phyloP scores from a whole-genome alignment of 345 rosid species.

The Aquilaria yunnanensis region DNA sequence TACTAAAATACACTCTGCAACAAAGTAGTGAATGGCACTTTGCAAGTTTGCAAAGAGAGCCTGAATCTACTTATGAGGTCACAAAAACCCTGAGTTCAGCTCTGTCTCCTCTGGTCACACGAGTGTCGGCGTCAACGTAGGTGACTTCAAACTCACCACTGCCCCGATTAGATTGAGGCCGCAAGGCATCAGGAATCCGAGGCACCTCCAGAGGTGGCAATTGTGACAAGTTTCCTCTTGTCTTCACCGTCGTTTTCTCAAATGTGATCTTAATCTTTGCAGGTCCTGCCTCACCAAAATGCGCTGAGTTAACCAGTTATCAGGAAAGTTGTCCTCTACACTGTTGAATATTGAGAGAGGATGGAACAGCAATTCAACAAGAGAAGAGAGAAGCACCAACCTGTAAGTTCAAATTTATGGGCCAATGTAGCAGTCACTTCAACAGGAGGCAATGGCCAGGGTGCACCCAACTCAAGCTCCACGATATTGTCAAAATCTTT shows the following conservation, averaged over 20 bases:
- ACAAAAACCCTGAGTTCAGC: constrained; percentile 82
- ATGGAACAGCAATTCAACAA: not conserved
- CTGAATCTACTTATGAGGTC: constrained; percentile 25
- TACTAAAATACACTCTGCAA: not conserved
- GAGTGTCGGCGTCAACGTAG: constrained; percentile 54
- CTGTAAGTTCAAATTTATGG: constrained; percentile 85
- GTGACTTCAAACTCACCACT: constrained; percentile 86
- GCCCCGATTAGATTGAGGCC: constrained; percentile 59
- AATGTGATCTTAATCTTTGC: constrained; percentile 67
- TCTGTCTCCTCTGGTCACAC: constrained; percentile 85
- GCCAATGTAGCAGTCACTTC: constrained; percentile 81
- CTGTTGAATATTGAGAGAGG: not conserved
- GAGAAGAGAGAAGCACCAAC: constrained; percentile 21
- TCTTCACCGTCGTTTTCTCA: constrained; percentile 76
- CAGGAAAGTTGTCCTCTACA: not conserved
- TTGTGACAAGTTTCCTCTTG: constrained; percentile 61
- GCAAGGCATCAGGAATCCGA: constrained; percentile 56
- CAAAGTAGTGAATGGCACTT: too few relatives aligned
- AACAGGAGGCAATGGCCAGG: constrained; percentile 80
- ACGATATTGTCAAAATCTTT: constrained; percentile 89
- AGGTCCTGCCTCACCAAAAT: constrained; percentile 40
- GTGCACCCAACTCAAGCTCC: constrained; percentile 78
- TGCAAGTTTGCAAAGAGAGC: not conserved
- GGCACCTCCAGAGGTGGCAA: constrained; percentile 78
- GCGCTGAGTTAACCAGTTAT: not conserved